Conservation (phyloP, 331 rosid species). For the Pyrus hybrid region DNA sequence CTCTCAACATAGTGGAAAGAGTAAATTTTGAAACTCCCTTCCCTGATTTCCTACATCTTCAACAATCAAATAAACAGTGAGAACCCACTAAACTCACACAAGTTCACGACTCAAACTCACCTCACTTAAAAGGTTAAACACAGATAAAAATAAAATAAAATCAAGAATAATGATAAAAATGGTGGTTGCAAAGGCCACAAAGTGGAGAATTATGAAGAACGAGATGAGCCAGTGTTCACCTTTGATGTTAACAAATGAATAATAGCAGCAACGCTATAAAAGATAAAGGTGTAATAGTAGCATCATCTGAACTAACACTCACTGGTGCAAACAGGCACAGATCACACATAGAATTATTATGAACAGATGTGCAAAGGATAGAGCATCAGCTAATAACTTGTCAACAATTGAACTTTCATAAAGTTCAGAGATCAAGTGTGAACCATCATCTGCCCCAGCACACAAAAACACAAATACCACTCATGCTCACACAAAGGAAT, state of each 20-base stretch:
- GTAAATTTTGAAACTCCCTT: too few species aligned
- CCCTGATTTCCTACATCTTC: too few species aligned
- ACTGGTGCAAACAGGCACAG: background rate
- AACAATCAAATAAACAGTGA: too few species aligned
- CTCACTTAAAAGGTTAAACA: background rate
- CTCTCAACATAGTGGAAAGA: background rate
- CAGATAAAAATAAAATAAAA: background rate
- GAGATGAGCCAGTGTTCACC: background rate
- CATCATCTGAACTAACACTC: background rate
- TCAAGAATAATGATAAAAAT: background rate
- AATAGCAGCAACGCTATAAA: background rate
- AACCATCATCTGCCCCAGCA: conserved; percentile 51
- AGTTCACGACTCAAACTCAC: background rate
- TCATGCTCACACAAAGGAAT: background rate
- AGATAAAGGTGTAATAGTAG: background rate
- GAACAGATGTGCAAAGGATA: background rate
- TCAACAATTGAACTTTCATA: conserved; percentile 66
- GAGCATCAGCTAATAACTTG: conserved; percentile 21
- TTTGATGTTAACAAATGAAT: background rate
- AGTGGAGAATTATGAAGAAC: background rate
- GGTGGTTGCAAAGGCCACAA: background rate
- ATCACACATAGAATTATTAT: background rate
- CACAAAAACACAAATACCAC: background rate
- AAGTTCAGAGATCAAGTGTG: conserved; percentile 92
- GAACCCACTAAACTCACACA: too few species aligned